Conservation (phyloP, 768 basidiomycete species). For the Daedaleopsis nitida region DNA sequence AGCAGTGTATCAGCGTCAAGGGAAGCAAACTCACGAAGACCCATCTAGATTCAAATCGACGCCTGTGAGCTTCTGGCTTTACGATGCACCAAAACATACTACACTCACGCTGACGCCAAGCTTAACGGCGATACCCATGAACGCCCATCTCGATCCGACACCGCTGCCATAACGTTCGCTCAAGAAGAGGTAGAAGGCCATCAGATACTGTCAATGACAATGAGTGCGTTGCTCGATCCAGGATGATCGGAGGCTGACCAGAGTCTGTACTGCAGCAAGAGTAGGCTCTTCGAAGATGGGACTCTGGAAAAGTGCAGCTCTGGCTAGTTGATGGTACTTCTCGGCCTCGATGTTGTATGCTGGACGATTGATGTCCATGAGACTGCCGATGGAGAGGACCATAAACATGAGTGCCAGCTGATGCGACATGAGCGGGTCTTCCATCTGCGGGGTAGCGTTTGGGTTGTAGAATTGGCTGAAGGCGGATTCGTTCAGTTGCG, state of each 20-base stretch:
- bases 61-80: neutral
- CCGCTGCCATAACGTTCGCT: slow-evolving; percentile 45
- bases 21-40: slow-evolving; percentile 55
- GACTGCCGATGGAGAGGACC: slow-evolving; percentile 62
- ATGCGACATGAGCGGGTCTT: slow-evolving; percentile 49
- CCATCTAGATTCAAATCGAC: slow-evolving; percentile 45
- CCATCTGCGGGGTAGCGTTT: slow-evolving; percentile 42
- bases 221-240: neutral
- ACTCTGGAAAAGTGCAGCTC: slow-evolving; percentile 62
- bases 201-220: slow-evolving; percentile 55
- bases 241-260: slow-evolving; percentile 51
- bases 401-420: slow-evolving; percentile 62
- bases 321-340: slow-evolving; percentile 60
- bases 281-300: slow-evolving; percentile 69
- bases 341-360: slow-evolving; percentile 59
- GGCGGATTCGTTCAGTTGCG: slow-evolving; percentile 54
- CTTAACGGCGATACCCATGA: slow-evolving; percentile 73
- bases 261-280: slow-evolving; percentile 60
- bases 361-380: slow-evolving; percentile 60
- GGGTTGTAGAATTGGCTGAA: slow-evolving; percentile 56
- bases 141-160: slow-evolving; percentile 66
- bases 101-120: slow-evolving; percentile 62
- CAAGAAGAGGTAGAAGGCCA: slow-evolving; percentile 48
- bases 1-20: neutral
- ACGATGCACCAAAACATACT: neutral